Base-by-base conservation (phyloP, 1,284 basidiomycete species). In the Cryptococcus maquisensis region DNA sequence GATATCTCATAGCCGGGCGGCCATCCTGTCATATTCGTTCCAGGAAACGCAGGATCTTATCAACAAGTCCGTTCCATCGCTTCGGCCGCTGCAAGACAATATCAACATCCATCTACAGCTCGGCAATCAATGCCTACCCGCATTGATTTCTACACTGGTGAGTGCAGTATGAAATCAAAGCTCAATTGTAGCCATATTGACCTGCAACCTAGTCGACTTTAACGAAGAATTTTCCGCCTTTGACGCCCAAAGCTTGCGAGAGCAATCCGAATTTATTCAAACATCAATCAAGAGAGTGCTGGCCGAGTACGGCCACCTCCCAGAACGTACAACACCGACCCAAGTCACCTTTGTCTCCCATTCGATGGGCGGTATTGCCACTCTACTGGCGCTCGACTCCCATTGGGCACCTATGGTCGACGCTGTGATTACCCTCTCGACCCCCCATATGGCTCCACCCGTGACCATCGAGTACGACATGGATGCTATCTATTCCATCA, bases 331-430 rank as follows among this genome's bases (percentile, higher is more conserved):
- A 7, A 62, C 63, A 2, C 74, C 68, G 3, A 55, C 49, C 1
- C 60, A 57, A 28, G 83, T 98, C 46, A 83, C 88, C 35, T 72
- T 98, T 53, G 78, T 98, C 64, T 95, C 88, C 0, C 95, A 98
- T 71, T 98, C 94, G 13, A 99, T 99, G 96, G 96, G 96, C n/a
- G 96, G 96, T 2, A 79, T 97, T 42, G 91, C 95, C 6, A 91
- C 90, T 7, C 84, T 81, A 2, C 70, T 81, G 28, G 71, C 75
- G 0, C 61, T 85, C 0, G 81, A 86, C 8, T 59, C n/a, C 35
- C 82, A 49, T 51, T 28, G 57, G 15, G 40, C 55, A 0, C 55
- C 59, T 10, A 64, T 66, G n/a, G 68, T 98, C 42, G 85, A 88
- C 18, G 83, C 86, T 0, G 82, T 98, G 55, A 82, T 98, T 57